phyloP scores from a whole-genome alignment of 2,329 filamentous ascomycete genomes.

The Thermothelomyces thermophilus region DNA sequence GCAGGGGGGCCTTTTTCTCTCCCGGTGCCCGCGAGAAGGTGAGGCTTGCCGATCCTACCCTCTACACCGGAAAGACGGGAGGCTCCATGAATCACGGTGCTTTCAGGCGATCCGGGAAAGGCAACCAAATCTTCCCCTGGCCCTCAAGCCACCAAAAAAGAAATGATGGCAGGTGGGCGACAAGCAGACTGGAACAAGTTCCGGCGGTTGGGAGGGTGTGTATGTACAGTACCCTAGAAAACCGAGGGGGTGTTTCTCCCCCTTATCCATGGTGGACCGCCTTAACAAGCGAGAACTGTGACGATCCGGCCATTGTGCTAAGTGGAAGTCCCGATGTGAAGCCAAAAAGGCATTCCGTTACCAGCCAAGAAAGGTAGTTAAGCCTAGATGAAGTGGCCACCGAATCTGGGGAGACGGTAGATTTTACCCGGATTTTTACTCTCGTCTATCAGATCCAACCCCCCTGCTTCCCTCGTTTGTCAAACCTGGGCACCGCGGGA shows the following conservation, averaged over 20 bases:
- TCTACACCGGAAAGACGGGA: constrained; percentile 17
- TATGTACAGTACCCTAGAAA: too few relatives aligned
- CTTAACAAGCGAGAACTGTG: constrained; percentile 15
- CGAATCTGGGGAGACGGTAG: constrained; percentile 14
- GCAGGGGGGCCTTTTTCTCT: not conserved
- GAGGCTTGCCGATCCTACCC: constrained; percentile 23
- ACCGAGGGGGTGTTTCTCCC: too few relatives aligned
- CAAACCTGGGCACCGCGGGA: constrained; percentile 12
- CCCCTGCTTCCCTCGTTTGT: constrained; percentile 14
- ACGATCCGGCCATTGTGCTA: constrained; percentile 6
- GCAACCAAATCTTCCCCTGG: constrained; percentile 21
- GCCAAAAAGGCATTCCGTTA: constrained; percentile 19
- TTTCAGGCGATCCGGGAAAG: constrained; percentile 17
- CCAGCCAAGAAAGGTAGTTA: constrained; percentile 21
- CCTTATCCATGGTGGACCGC: constrained; percentile 11
- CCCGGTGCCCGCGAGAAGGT: constrained; percentile 13
- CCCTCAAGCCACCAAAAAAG: constrained; percentile 17
- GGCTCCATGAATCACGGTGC: constrained; percentile 9
- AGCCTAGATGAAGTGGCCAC: constrained; percentile 11
- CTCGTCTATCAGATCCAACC: constrained; percentile 22
- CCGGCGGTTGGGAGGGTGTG: constrained; percentile 5
- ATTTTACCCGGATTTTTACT: constrained; percentile 25
- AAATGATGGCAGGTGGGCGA: not conserved
- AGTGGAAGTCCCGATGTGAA: constrained; percentile 22
- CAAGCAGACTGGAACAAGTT: constrained; percentile 20